These are phyloP conservation scores for Calonectria ilicicola DNA, from an alignment of 2,329 filamentous ascomycete genomes.

Conservation along the genomic window DNA sequence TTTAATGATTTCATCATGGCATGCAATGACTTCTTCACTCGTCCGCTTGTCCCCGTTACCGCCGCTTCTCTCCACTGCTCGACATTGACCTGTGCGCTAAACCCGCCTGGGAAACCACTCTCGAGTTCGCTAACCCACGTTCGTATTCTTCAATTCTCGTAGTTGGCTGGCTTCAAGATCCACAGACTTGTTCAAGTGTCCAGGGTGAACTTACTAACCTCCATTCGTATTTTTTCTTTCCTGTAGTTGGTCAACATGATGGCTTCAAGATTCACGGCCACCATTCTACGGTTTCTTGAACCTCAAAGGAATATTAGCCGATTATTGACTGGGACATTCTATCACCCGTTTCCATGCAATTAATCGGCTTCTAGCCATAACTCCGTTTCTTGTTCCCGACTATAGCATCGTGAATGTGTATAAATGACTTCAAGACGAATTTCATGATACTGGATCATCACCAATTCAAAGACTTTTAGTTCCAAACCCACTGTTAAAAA, in stretches of 20 bases:
- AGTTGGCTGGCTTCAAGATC: not conserved
- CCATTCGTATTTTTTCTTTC: constrained; percentile 15
- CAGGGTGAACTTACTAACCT: constrained; percentile 11
- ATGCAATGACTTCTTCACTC: too few relatives aligned
- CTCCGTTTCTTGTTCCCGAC: not conserved
- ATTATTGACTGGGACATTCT: too few relatives aligned
- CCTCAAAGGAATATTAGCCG: too few relatives aligned
- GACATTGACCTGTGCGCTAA: not conserved
- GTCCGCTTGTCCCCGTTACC: not conserved
- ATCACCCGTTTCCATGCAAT: not conserved
- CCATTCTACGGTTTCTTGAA: not conserved
- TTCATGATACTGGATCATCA: not conserved
- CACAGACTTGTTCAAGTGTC: not conserved
- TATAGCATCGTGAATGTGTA: not conserved
- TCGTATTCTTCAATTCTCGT: constrained; percentile 17
- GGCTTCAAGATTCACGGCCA: not conserved
- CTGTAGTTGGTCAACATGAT: not conserved
- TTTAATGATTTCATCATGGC: too few relatives aligned
- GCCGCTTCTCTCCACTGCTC: not conserved
- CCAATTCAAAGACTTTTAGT: not conserved
- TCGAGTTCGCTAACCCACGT: constrained; percentile 6
- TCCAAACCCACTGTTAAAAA: too few relatives aligned
- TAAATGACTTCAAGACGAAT: not conserved
- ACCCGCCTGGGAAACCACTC: not conserved
- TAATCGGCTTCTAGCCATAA: not conserved